A percentile compares a stretch with the other conserved stretches of the same genome.
Evolutionary conservation across 2,329 filamentous ascomycete genomes (phyloP).

Genomic region (Whalleya microplaca): DNA sequence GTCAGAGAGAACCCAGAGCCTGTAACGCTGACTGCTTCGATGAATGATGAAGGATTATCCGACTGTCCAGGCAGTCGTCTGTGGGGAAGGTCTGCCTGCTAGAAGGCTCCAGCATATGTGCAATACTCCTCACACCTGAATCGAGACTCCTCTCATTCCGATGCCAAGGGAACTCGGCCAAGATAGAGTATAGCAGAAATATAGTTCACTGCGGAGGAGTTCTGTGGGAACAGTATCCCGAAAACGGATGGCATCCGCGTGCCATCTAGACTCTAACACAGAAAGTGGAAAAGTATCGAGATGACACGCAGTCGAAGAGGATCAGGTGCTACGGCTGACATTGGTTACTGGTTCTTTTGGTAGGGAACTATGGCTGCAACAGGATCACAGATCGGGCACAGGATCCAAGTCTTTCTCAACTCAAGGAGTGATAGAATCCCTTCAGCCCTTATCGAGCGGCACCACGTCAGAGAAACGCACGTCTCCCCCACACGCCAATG

Average conservation of each 20-base stretch:
- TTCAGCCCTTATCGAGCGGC: conserved; percentile 32
- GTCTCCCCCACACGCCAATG: conserved; percentile 23
- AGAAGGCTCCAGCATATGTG: neutral
- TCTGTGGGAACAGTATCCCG: neutral
- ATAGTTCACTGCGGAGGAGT: neutral
- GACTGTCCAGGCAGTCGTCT: neutral
- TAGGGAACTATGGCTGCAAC: conserved; percentile 3
- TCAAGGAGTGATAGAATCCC: conserved; percentile 18
- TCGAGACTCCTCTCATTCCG: neutral
- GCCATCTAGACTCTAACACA: conserved; percentile 9
- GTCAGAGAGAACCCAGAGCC: no score
- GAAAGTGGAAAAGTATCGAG: conserved; percentile 27
- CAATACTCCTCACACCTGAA: neutral
- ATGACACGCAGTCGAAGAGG: conserved; percentile 38
- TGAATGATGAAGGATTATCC: neutral
- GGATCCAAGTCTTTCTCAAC: conserved; percentile 22
- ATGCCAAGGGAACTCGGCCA: neutral
- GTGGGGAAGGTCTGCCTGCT: conserved; percentile 12
- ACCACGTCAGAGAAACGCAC: conserved; percentile 35
- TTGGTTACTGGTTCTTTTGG: conserved; percentile 9
- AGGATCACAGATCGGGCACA: conserved; percentile 28
- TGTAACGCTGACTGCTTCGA: conserved; percentile 1
- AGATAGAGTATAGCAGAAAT: neutral
- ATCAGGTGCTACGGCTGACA: conserved; percentile 34
- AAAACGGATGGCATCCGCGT: neutral